Evolutionary conservation across 768 basidiomycete genomes (phyloP), one percentile per base, ranked within the genome.

Genomic region (Mycena belliarum): DNA sequence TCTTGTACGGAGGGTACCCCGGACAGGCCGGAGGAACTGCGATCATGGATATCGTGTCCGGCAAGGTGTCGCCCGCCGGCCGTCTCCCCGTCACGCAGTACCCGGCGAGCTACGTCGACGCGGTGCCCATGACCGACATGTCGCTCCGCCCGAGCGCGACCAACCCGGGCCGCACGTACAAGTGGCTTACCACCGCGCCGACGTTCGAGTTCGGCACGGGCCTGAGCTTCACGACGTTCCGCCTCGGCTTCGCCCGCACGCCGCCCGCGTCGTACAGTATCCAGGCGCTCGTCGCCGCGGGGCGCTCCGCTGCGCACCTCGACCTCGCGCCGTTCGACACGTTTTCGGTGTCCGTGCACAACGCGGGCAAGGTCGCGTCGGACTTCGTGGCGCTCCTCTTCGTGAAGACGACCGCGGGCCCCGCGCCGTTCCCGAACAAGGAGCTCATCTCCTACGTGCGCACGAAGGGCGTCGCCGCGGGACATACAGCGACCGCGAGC

Each of bases 71-170:
- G 2, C 83, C 83, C 14, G 77, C 83, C 6, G 84, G 83, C 18
- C 82, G 83, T 38, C 76, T 85, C 9, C 73, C 79, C 7, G 72
- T 73, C 33, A 84, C 82, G 1, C 83, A 84, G 55, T 85, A 84
- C 65, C 80, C 81, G 11, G 75, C 76, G 15, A 71, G 65, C 58
- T 85, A 80, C 65, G 72, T 76, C 16, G 65, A 76, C 52, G 70
- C 78, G 60, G 73, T 84, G 18, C 73, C 73, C 2, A 84, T 84
- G 82, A 84, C 83, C 6, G 79, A 85, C 68, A 85, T 85, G 82
- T 72, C 66, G 2, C 68, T 84, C 35, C 82, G 79, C 21, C 80
- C 82, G 8, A 77, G 73, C 63, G 61, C 68, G 28, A 73, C 72
- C 45, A 81, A 76, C 60, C 82, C 83, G 0, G 83, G 83, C 12